Base-by-base conservation (phyloP, 164 flowering plant genomes). In the Chloranthus sessilifolius region DNA sequence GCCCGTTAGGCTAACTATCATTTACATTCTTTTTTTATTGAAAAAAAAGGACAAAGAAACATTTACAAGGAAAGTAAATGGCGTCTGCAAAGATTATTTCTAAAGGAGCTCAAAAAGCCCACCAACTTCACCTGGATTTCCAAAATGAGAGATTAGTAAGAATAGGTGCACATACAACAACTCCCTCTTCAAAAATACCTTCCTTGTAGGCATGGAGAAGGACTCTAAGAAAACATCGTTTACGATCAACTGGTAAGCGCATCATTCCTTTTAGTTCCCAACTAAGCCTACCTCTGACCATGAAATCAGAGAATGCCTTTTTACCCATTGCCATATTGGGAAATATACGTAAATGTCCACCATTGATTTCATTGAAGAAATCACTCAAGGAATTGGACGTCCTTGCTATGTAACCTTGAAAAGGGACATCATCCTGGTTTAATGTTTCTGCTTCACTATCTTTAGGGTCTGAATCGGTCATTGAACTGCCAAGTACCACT, bases 181-280 rank as follows among this genome's bases (percentile, higher is more conserved):
- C 91, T 47, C 96, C 95, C 51, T 86, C 88, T 54, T 92, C 97
- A 58, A 88, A 81, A 55, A 48, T 59, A n/a, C 96, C 99, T 69
- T 73, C 81, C 60, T 72, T 81, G 65, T 49, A 75, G 51, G 92
- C 83, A 61, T 65, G 84, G 30, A 92, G 73, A 76, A 62, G 64
- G 53, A 84, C 82, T 65, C 95, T 72, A 26, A 92, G 50, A 30
- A 74, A 86, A 52, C 86, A 80, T 51, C 69, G 47, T 47, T 65
- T 73, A 24, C 61, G 53, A 23, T 61, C 41, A 19, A 47, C n/a
- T 49, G 40, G 51, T 5, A 51, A 28, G 17, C 21, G 59, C 29
- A 26, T 23, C 21, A 19, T 30, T 23, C 48, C 52, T 53, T 56
- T 58, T 12, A 41, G 61, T 19, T 7, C 43, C 60, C 30, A 52